phyloP scores from a whole-genome alignment of 768 basidiomycete species.

The Clitopilus hobsonii region DNA sequence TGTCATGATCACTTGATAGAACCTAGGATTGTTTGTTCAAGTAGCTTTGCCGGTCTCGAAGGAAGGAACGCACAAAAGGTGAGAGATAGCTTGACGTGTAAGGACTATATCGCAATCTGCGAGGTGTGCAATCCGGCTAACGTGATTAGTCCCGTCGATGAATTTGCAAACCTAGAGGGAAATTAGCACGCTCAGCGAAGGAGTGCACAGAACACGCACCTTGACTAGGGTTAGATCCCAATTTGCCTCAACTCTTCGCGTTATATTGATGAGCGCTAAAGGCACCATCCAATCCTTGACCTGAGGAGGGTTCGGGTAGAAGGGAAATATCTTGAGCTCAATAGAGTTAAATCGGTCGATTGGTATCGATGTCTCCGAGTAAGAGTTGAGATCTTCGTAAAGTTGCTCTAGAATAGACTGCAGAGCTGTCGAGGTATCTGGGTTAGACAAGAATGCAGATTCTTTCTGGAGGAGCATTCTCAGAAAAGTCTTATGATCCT shows the following conservation, averaged over 20 bases:
- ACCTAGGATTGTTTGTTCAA: conserved; percentile 47
- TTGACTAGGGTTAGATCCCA: conserved; percentile 96
- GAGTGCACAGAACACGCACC: conserved; percentile 29
- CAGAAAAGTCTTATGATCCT: conserved; percentile 1
- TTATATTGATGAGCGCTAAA: conserved; percentile 78
- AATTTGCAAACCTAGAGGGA: conserved; percentile 60
- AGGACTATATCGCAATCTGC: conserved; percentile 85
- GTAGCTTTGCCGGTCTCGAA: conserved; percentile 7
- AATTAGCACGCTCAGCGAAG: background rate
- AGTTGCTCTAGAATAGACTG: conserved; percentile 90
- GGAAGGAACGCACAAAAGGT: conserved; percentile 62
- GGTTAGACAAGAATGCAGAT: conserved; percentile 79
- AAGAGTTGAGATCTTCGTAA: conserved; percentile 96
- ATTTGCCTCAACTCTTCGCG: conserved; percentile 78
- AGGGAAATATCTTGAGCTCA: conserved; percentile 94
- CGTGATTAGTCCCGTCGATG: conserved; percentile 91
- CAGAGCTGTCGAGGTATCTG: conserved; percentile 60
- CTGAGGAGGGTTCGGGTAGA: conserved; percentile 88
- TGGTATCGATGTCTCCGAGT: conserved; percentile 90
- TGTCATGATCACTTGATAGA: conserved; percentile 95
- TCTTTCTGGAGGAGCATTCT: conserved; percentile 56
- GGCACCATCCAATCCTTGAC: conserved; percentile 97
- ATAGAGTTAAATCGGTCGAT: conserved; percentile 93
- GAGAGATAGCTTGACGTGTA: conserved; percentile 83
- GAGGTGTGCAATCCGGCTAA: conserved; percentile 85